Conservation (phyloP, 192 early-diverging fungal genomes). For the Gamsiella multidivaricata region DNA sequence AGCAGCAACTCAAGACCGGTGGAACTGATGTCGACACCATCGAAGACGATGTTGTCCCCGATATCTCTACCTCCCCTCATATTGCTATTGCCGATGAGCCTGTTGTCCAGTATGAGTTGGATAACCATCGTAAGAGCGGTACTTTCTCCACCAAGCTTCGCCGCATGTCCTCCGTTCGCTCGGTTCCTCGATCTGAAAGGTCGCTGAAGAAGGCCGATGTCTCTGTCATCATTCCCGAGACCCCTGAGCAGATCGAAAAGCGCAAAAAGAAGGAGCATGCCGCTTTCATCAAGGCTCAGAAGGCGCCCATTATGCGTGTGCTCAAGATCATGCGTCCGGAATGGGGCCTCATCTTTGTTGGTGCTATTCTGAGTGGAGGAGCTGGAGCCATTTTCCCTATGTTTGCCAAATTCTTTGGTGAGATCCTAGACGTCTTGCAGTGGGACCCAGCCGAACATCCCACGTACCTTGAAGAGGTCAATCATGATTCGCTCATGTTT, state of each 20-base stretch:
- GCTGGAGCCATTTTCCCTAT: constrained; percentile 81
- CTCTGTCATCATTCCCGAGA: constrained; percentile 24
- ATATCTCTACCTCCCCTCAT: neutral
- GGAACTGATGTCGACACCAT: constrained; percentile 31
- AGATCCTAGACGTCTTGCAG: neutral
- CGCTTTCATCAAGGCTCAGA: constrained; percentile 53
- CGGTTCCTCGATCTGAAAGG: constrained; percentile 37
- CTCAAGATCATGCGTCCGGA: constrained; percentile 65
- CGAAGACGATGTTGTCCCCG: neutral
- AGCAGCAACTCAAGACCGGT: constrained; percentile 64
- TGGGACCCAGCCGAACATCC: neutral
- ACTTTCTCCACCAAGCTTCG: constrained; percentile 61
- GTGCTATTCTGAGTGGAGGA: constrained; percentile 67
- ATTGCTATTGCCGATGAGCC: constrained; percentile 45
- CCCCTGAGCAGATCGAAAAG: constrained; percentile 48
- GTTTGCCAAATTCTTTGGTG: constrained; percentile 78
- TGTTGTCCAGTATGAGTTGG: constrained; percentile 48
- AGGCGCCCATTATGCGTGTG: constrained; percentile 67
- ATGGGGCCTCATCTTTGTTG: constrained; percentile 64
- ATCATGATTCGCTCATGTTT: constrained; percentile 61
- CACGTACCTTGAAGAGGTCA: constrained; percentile 28
- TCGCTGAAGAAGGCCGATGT: constrained; percentile 29
- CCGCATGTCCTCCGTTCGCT: constrained; percentile 43
- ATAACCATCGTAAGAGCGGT: constrained; percentile 69
- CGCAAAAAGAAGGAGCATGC: constrained; percentile 51